Evolutionary conservation across 2,329 filamentous ascomycete genomes (phyloP), one percentile per base, ranked within the genome.

Genomic region (Penicillium freii): DNA sequence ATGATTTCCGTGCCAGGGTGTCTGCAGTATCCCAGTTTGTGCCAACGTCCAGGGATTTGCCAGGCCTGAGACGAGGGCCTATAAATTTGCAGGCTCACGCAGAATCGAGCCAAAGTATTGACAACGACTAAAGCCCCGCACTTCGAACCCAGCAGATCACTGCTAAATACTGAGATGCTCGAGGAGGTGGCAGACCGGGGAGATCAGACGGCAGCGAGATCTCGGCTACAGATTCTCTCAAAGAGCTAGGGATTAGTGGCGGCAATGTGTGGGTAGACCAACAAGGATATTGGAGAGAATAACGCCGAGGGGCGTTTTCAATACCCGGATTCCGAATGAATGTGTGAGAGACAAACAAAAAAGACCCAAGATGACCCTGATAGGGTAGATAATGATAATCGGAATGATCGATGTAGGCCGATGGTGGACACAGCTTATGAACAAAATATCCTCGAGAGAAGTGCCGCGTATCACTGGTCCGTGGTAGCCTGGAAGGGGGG

Each of bases 1-100:
- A 67, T 65, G 56, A 63, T 65, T 59, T 64, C 60, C 64, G 71
- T 68, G 54, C 62, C 64, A 64, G 61, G 66, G 60, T 64, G 58
- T 59, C 66, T 69, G 67, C 65, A 63, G 60, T 63, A 65, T 66
- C 64, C 63, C 55, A 67, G 63, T 60, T 63, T 61, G 60, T 64
- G 62, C 56, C 54, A 57, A 63, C 55, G 62, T 64, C 47, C 57
- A 65, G 51, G 54, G 56, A 49, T 44, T 52, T 47, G 34, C 33
- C 31, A 63, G 44, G 54, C 43, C 43, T 40, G 38, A 49, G 48
- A 56, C 43, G 31, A 58, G 15, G 19, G 38, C 46, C n/a, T 36
- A 38, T 48, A 29, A 34, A 60, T 40, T 57, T 46, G 49, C 55
- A 61, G 51, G 29, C 42, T 58, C 56, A 59, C 60, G 54, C 60